Evolutionary conservation across 768 basidiomycete genomes (phyloP).

Genomic region (Trametes elegans): DNA sequence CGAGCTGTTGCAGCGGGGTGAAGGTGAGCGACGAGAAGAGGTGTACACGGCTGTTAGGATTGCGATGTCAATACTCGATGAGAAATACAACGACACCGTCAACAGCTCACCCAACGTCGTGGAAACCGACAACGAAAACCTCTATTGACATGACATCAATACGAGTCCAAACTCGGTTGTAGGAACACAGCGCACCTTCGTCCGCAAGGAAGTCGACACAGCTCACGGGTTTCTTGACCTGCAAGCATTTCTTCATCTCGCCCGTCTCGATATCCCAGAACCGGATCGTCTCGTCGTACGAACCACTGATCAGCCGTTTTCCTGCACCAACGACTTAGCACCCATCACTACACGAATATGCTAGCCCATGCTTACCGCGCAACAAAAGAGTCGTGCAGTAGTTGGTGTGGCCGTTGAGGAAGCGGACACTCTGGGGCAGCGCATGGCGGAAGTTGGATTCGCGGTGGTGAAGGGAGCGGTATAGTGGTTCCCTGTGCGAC

Average conservation of each 20-base stretch:
- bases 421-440: constrained; percentile 70
- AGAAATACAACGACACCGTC: background rate
- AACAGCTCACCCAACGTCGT: constrained; percentile 75
- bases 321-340: constrained; percentile 38
- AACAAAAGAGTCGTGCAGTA: constrained; percentile 83
- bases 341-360: background rate
- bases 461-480: constrained; percentile 78
- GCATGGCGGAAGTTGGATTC: constrained; percentile 81
- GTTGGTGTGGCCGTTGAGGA: constrained; percentile 81
- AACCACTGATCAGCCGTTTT: constrained; percentile 82
- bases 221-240: constrained; percentile 87
- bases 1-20: constrained; percentile 77
- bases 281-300: constrained; percentile 88
- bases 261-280: constrained; percentile 84
- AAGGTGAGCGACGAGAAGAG: constrained; percentile 85
- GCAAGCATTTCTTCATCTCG: constrained; percentile 69
- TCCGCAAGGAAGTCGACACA: constrained; percentile 85
- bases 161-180: background rate
- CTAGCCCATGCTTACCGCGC: constrained; percentile 36
- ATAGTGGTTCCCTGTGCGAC: constrained; percentile 56
- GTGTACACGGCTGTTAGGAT: constrained; percentile 71
- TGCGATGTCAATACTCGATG: background rate
- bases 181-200: constrained; percentile 50
- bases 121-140: constrained; percentile 91
- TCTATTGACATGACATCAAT: constrained; percentile 39